phyloP scores from a whole-genome alignment of 345 rosid genomes.

The Anacardium occidentale region DNA sequence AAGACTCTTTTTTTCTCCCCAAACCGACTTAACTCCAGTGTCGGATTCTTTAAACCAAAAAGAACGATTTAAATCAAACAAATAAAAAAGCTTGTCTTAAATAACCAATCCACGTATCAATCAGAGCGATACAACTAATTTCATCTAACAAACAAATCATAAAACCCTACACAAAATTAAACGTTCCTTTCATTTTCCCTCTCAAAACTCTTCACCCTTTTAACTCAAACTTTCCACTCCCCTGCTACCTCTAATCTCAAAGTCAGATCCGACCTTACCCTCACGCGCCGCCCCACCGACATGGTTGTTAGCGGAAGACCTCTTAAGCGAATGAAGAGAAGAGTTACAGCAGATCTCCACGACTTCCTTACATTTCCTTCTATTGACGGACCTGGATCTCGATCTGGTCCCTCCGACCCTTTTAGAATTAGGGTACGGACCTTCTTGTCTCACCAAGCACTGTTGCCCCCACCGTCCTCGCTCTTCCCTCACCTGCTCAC shows the following conservation, averaged over 20 bases:
- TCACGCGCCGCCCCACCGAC: constrained; percentile 28
- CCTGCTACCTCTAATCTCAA: not conserved
- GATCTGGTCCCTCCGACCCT: constrained; percentile 24
- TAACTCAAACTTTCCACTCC: not conserved
- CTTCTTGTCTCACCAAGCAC: constrained; percentile 48
- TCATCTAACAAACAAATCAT: not conserved
- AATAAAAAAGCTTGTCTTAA: not conserved
- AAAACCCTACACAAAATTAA: not conserved
- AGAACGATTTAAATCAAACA: too few relatives aligned
- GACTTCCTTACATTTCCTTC: constrained; percentile 53
- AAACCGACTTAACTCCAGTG: constrained; percentile 22
- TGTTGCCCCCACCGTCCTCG: constrained; percentile 46
- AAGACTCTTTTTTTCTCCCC: too few relatives aligned
- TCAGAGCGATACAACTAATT: not conserved
- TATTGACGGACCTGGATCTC: constrained; percentile 13
- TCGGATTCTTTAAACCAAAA: not conserved
- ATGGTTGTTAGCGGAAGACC: constrained; percentile 62
- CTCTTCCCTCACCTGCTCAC: constrained; percentile 54
- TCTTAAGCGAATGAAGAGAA: constrained; percentile 62
- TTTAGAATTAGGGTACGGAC: constrained; percentile 46
- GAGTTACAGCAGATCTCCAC: constrained; percentile 66
- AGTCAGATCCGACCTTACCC: not conserved
- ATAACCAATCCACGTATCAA: not conserved
- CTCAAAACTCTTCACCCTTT: not conserved
- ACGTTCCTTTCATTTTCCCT: constrained; percentile 9